These are phyloP conservation scores for Backusella australiensis DNA, from an alignment of 192 early-diverging fungal species.

Conservation along the genomic window DNA sequence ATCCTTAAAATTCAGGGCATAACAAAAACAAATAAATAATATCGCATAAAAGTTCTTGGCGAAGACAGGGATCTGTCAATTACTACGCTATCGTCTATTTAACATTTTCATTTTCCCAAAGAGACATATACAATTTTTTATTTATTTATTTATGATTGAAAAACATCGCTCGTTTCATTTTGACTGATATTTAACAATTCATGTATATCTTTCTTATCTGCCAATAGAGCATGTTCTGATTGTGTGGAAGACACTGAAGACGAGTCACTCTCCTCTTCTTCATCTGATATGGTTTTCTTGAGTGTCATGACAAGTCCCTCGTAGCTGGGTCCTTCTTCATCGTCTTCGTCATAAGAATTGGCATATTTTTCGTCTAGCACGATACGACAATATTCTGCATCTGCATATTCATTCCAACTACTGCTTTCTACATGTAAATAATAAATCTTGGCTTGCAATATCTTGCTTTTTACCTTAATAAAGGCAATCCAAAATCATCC, in stretches of 20 bases:
- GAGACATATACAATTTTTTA: not conserved
- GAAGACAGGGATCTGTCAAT: not conserved
- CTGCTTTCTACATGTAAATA: not conserved
- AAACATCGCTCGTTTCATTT: not conserved
- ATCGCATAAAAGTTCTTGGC: not conserved
- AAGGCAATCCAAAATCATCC: conserved; percentile 11
- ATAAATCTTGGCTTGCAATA: not conserved
- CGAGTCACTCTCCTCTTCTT: conserved; percentile 6
- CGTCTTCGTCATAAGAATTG: not conserved
- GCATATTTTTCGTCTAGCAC: conserved; percentile 5
- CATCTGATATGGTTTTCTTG: not conserved
- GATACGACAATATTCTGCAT: conserved; percentile 11
- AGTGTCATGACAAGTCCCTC: not conserved
- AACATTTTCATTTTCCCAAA: not conserved
- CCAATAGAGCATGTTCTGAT: not conserved
- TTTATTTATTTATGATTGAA: not conserved
- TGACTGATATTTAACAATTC: not conserved
- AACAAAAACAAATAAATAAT: not conserved
- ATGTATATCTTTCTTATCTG: not conserved
- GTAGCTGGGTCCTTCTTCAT: not conserved
- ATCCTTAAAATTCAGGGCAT: not conserved
- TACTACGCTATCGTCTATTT: not conserved
- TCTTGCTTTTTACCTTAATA: not conserved
- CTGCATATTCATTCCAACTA: conserved; percentile 13
- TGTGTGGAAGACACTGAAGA: not conserved